A percentile compares a stretch with the other conserved stretches of the same genome.
Evolutionary conservation across 139 green algal species (phyloP).

Genomic region (Chlorella sp.): DNA sequence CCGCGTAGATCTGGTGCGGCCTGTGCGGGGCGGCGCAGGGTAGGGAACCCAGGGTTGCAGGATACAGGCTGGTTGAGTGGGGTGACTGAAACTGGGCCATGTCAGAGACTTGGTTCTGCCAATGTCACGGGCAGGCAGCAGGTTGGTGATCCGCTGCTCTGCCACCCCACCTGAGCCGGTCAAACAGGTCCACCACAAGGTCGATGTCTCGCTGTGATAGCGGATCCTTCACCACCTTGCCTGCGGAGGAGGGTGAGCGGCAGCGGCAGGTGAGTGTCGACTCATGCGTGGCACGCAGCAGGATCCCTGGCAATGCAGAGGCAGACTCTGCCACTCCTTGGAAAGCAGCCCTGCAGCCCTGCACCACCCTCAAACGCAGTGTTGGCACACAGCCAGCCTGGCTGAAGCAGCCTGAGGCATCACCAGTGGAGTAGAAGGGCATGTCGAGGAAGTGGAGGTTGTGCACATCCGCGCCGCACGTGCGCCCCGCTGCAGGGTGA

Average conservation of each 20-base stretch:
- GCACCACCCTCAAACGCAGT: not conserved
- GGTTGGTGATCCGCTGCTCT: no score
- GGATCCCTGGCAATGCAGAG: no score
- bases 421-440: constrained; percentile 41
- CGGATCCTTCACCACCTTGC: constrained; percentile 24
- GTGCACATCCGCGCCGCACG: constrained; percentile 8
- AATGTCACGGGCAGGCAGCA: no score
- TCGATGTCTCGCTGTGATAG: constrained; percentile 1
- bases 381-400: not conserved
- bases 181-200: constrained; percentile 25
- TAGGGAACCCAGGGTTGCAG: not conserved
- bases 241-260: not conserved
- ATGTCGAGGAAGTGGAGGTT: constrained; percentile 30
- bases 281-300: no score
- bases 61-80: not conserved
- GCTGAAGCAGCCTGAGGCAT: not conserved
- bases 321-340: no score
- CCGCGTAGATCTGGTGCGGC: constrained; percentile 40
- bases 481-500: constrained; percentile 12
- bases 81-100: not conserved
- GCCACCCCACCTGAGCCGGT: constrained; percentile 4
- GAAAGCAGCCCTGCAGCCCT: not conserved
- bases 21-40: not conserved
- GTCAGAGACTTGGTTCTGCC: no score
- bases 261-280: not conserved